phyloP scores from a whole-genome alignment of 768 basidiomycete genomes.

The Lyophyllum decastes region DNA sequence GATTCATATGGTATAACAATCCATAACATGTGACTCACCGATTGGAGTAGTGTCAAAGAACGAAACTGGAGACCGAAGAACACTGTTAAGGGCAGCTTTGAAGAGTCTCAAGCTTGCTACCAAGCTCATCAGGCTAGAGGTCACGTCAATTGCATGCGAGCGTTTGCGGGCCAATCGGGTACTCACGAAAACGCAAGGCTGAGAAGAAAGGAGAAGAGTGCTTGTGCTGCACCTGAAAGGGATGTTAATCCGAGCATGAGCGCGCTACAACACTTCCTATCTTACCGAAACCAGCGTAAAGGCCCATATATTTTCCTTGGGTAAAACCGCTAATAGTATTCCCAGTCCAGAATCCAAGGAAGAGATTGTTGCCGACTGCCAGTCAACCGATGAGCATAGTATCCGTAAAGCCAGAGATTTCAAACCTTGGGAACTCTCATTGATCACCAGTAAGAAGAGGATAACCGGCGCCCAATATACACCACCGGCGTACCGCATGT shows the following conservation, averaged over 20 bases:
- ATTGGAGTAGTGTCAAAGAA: slow-evolving; percentile 79
- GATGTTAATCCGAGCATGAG: neutral
- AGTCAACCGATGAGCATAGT: neutral
- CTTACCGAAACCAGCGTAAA: slow-evolving; percentile 48
- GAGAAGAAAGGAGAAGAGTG: slow-evolving; percentile 50
- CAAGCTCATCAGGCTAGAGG: slow-evolving; percentile 35
- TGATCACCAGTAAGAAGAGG: slow-evolving; percentile 41
- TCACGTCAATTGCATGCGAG: too few species aligned
- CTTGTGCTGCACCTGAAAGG: slow-evolving; percentile 44
- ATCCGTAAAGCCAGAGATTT: neutral
- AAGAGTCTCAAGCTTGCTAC: slow-evolving; percentile 52
- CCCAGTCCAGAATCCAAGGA: slow-evolving; percentile 75
- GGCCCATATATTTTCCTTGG: slow-evolving; percentile 70
- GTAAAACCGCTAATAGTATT: slow-evolving; percentile 52
- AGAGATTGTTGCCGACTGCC: slow-evolving; percentile 62
- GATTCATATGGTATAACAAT: neutral
- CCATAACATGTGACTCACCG: slow-evolving; percentile 31
- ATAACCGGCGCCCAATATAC: slow-evolving; percentile 50
- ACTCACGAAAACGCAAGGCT: slow-evolving; percentile 50
- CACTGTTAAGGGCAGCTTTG: slow-evolving; percentile 51
- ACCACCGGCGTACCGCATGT: slow-evolving; percentile 48
- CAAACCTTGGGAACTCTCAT: slow-evolving; percentile 53
- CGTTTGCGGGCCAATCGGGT: neutral
- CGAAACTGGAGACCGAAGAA: slow-evolving; percentile 60
- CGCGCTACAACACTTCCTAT: neutral